Conservation (phyloP, 2,329 filamentous ascomycete species). For the Periglandula ipomoeae region DNA sequence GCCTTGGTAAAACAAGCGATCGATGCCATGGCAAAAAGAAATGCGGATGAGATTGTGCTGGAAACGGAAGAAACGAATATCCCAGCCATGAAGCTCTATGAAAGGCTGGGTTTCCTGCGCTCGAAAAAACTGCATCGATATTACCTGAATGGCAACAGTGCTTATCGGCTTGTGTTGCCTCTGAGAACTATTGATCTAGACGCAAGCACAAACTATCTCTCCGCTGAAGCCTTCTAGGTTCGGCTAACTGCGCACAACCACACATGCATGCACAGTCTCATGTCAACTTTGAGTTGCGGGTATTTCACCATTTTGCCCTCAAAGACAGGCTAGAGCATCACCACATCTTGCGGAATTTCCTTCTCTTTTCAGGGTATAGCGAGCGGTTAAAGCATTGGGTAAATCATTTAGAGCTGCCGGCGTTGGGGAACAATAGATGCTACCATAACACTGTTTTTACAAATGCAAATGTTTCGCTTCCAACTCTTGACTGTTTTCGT, state of each 20-base stretch:
- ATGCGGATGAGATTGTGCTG: constrained; percentile 89
- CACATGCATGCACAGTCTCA: neutral
- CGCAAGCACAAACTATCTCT: constrained; percentile 25
- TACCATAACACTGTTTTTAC: neutral
- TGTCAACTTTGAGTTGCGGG: no score
- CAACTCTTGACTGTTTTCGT: neutral
- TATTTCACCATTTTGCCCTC: no score
- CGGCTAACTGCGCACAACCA: neutral
- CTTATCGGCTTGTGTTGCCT: constrained; percentile 78
- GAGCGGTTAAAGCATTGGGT: neutral
- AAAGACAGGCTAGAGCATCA: neutral
- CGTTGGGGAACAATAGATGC: constrained; percentile 5
- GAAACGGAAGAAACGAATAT: constrained; percentile 93
- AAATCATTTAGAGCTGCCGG: neutral
- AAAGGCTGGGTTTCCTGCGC: constrained; percentile 80
- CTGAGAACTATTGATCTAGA: constrained; percentile 48
- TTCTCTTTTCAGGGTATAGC: neutral
- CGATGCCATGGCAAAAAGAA: constrained; percentile 74
- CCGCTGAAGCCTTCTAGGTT: constrained; percentile 18
- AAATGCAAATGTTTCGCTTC: neutral
- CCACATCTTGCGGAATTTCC: neutral
- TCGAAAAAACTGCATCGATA: constrained; percentile 92
- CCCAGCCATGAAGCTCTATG: constrained; percentile 85
- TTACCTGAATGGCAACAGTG: constrained; percentile 93
- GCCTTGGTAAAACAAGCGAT: constrained; percentile 83